Base-by-base conservation (phyloP, 1,284 basidiomycete species). In the Sporisorium reilianum region DNA sequence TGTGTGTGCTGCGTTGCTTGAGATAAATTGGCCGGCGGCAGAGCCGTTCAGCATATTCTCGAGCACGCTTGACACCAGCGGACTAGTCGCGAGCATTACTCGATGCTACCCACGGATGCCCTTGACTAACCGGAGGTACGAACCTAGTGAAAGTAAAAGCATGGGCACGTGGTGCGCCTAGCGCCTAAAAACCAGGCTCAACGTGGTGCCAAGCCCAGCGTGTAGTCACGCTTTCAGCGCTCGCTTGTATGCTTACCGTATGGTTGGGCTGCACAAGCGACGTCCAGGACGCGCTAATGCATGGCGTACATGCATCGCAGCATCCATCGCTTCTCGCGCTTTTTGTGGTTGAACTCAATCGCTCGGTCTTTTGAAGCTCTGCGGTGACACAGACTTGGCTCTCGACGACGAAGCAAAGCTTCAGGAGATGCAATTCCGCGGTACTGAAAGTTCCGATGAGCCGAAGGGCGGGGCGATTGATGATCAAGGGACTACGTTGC, bases 141-240 rank as follows among this genome's bases (percentile, higher is more conserved):
- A n/a, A n/a, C n/a, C n/a, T n/a, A n/a, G n/a, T n/a, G n/a, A n/a
- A n/a, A n/a, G n/a, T n/a, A n/a, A n/a, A n/a, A n/a, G 16, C 8
- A n/a, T 20, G n/a, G 5, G 46, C 46, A 48, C 46, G 46, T 32
- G 46, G 46, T 20, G 5, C n/a, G 28, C 30, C 25, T 11, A n/a
- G 26, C 25, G 16, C 16, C 26, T 48, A 12, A 12, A 11, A 7
- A 20, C 5, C 46, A 20, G 16, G 46, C 28, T 30, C 46, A 48
- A 48, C 46, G 46, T 48, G 46, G 9, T 48, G 46, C 46, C 46
- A 48, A 48, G 46, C 46, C n/a, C 18, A n/a, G n/a, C n/a, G n/a
- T n/a, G n/a, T n/a, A n/a, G n/a, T n/a, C n/a, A n/a, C n/a, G n/a
- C 26, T 30, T 30, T 3, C 8, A 48, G 18, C 46, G 20, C 46